Evolutionary conservation across 2,329 filamentous ascomycete genomes (phyloP).

Genomic region (Sporothrix sp.): DNA sequence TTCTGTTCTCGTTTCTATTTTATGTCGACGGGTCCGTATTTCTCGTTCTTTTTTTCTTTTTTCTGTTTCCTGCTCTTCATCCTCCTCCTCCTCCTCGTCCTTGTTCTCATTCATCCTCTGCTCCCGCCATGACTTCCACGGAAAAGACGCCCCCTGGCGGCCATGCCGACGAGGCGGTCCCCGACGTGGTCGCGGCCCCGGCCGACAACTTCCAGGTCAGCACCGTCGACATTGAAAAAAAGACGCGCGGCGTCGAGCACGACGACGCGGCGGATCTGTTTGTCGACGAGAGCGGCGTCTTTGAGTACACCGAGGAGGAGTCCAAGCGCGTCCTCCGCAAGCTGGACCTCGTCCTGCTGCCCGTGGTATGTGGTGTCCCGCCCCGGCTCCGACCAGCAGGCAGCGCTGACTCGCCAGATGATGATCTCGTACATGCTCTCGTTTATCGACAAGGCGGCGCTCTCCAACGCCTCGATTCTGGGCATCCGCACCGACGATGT

Average conservation of each 20-base stretch:
- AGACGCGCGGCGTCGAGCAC: conserved; percentile 9
- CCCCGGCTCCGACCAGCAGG: neutral
- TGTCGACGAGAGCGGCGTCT: conserved; percentile 2
- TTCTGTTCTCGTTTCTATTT: neutral
- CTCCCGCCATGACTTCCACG: neutral
- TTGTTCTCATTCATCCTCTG: neutral
- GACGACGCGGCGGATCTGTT: conserved; percentile 12
- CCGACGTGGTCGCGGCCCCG: neutral
- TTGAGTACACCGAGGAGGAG: conserved; percentile 11
- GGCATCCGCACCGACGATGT: conserved; percentile 12
- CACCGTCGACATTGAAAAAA: neutral
- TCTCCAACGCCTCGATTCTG: conserved; percentile 13
- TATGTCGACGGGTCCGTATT: neutral
- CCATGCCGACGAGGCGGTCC: neutral
- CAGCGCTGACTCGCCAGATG: neutral
- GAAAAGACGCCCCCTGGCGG: neutral
- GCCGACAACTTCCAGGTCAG: neutral
- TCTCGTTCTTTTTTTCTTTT: neutral
- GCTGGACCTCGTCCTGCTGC: conserved; percentile 8
- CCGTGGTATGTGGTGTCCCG: neutral
- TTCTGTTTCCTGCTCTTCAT: neutral
- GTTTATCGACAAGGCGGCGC: conserved; percentile 13
- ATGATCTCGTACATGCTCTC: conserved; percentile 8
- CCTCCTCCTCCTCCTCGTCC: neutral
- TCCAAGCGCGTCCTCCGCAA: conserved; percentile 2